Percentiles rank a stretch among this genome's conserved stretches.
These are phyloP conservation scores for Gentiana dahurica DNA, from an alignment of 257 asterid genomes.

Conservation along the genomic window DNA sequence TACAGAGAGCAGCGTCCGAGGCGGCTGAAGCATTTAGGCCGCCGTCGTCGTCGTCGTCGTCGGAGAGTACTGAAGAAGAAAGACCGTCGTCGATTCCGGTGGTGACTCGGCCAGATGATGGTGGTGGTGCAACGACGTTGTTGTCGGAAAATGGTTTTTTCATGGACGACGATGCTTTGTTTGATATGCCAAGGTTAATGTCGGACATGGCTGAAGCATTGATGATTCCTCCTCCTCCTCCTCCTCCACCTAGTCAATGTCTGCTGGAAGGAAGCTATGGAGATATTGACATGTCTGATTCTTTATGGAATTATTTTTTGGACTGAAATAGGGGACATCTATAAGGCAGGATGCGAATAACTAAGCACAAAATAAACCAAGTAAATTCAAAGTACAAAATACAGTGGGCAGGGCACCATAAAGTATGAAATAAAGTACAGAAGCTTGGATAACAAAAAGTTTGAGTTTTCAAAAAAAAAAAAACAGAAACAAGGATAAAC, in stretches of 20 bases:
- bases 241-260: constrained; percentile 4
- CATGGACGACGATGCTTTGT: constrained; percentile 39
- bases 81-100: background rate
- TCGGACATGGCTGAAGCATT: constrained; percentile 42
- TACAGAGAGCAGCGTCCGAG: constrained; percentile 46
- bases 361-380: no score
- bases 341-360: no score
- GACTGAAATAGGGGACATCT: no score
- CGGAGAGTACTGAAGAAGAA: background rate
- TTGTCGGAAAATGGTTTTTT: constrained; percentile 10
- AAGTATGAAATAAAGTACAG: no score
- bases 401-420: no score
- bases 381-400: no score
- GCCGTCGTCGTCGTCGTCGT: background rate
- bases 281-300: constrained; percentile 18
- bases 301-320: constrained; percentile 36
- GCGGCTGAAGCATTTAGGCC: constrained; percentile 47
- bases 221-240: constrained; percentile 59
- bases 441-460: no score
- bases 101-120: no score
- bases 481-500: no score
- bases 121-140: background rate
- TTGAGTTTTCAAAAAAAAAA: no score
- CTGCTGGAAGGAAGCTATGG: constrained; percentile 1
- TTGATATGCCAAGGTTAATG: constrained; percentile 32